Evolutionary conservation across 2,329 filamentous ascomycete species (phyloP), one percentile per base, ranked within the genome.

Genomic region (Pseudogymnoascus sp.): DNA sequence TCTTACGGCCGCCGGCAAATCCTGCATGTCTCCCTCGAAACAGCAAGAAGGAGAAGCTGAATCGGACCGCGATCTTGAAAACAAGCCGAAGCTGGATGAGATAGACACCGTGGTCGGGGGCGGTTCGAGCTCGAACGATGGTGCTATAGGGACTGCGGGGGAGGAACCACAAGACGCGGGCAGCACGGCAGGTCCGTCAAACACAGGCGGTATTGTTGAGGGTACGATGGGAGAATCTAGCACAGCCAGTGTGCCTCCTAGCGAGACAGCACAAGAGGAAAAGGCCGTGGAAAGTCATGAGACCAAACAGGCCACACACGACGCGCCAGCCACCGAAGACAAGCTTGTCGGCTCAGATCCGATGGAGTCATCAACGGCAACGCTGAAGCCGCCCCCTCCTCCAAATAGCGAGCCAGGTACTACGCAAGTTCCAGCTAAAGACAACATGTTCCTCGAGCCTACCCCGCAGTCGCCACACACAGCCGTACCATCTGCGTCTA

Each of bases 391-490:
- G 37, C 60, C 64, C n/a, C 35, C 58, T 47, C 58, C 50, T 30
- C n/a, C 60, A 18, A 58, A 61, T 25, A 25, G 12, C 16, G 41
- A 58, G 8, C 59, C 59, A 8, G 25, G 25, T 6, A 14, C 43
- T 30, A 16, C 58, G 12, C 62, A 62, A 39, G 60, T 62, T 57
- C 61, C 67, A 37, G 65, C 65, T 43, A 62, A 64, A 41, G 58
- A 64, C 12, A 65, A 66, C 37, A 71, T 74, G 35, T 84, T 83
- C 69, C 72, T 79, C 18, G 76, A 78, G 64, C 74, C 77, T 60
- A 79, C 76, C 28, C 78, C 76, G 1, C 76, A 74, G 67, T 78
- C 73, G 60, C 77, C 74, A 64, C 70, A 69, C 62, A 69, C 72
- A 22, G 75, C 76, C 16, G 71, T 73, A 57, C 74, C 74, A 57